Evolutionary conservation across 2,329 filamentous ascomycete genomes (phyloP).

Genomic region (Phaeophleospora eucalypticola): DNA sequence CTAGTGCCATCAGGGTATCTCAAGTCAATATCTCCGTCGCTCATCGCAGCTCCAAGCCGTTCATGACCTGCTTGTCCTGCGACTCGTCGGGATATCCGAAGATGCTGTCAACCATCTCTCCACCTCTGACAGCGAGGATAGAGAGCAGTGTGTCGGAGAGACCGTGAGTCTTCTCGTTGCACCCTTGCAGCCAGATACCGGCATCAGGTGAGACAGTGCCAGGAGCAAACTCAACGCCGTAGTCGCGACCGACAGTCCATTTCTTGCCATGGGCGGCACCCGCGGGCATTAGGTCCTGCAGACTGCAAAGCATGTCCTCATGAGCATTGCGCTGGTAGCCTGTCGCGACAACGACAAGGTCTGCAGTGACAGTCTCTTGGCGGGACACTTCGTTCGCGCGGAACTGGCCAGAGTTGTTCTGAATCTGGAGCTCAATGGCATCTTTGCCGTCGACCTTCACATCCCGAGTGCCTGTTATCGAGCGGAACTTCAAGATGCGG

Average conservation of each 20-base stretch:
- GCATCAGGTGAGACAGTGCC: slow-evolving; percentile 66
- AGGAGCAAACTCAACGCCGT: slow-evolving; percentile 67
- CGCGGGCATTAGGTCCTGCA: slow-evolving; percentile 63
- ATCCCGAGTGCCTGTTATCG: slow-evolving; percentile 54
- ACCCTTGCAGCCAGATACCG: slow-evolving; percentile 89
- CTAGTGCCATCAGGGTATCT: background rate
- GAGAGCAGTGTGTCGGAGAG: slow-evolving; percentile 48
- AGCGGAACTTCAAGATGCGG: slow-evolving; percentile 67
- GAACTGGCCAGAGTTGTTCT: slow-evolving; percentile 46
- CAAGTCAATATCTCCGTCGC: background rate
- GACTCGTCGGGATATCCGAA: slow-evolving; percentile 26
- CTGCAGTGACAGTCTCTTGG: slow-evolving; percentile 64
- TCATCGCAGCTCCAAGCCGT: slow-evolving; percentile 2
- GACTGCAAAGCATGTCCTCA: slow-evolving; percentile 66
- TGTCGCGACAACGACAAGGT: slow-evolving; percentile 80
- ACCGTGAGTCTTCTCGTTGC: slow-evolving; percentile 87
- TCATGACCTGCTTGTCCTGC: background rate
- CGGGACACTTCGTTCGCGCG: slow-evolving; percentile 34
- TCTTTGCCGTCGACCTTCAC: slow-evolving; percentile 35
- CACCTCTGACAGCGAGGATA: slow-evolving; percentile 34
- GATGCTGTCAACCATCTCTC: slow-evolving; percentile 37
- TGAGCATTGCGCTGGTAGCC: slow-evolving; percentile 79
- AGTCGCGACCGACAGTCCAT: slow-evolving; percentile 71
- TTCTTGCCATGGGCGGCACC: slow-evolving; percentile 44
- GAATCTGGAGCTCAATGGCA: slow-evolving; percentile 57